Evolutionary conservation across 108 stramenopile genomes (phyloP), one percentile per base, ranked within the genome.

Genomic region (Nitzschia sp.): DNA sequence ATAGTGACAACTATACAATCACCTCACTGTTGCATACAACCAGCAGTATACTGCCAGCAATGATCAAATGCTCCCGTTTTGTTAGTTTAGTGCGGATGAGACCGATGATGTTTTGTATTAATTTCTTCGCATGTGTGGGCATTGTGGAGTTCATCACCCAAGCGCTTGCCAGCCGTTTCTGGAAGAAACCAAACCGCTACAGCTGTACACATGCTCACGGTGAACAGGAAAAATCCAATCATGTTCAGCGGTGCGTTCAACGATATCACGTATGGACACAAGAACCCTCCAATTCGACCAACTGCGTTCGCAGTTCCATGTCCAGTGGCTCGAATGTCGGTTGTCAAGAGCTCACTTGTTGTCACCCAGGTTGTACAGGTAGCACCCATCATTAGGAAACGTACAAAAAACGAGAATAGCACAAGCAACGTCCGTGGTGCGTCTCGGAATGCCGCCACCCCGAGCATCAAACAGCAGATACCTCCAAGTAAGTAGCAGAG

Each of bases 321-420:
- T 15, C 89, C 89, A 2, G 86, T 85, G 7, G 86, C 79, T 57
- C 89, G 74, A 56, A 90, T 80, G 19, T 87, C 83, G 7, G 89
- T 90, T 12, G 84, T 59, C 17, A 85, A 63, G 20, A 90, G 78
- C 57, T 90, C 89, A 20, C 86, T 78, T 8, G 86, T 90, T 25
- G 63, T 63, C 17, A 90, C 76, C 89, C 86, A 87, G 10, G 84
- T 83, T 2, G 72, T 68, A 51, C 79, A 79, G 7, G 67, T 69
- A 0, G 77, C 83, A 25, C 63, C 54, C 63, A 63, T 72, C 53
- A 65, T 52, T 1, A 44, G 39, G 38, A 60, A 15, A 2, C 54
- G 20, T n/a, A 38, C 20, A 6, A 42, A 12, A 15, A 55, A 55
- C 41, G 48, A 15, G 3, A 57, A 21, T 22, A 42, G 8, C 0